Conservation (phyloP, 768 basidiomycete genomes). For the Xerocomus brunneocitrinus region DNA sequence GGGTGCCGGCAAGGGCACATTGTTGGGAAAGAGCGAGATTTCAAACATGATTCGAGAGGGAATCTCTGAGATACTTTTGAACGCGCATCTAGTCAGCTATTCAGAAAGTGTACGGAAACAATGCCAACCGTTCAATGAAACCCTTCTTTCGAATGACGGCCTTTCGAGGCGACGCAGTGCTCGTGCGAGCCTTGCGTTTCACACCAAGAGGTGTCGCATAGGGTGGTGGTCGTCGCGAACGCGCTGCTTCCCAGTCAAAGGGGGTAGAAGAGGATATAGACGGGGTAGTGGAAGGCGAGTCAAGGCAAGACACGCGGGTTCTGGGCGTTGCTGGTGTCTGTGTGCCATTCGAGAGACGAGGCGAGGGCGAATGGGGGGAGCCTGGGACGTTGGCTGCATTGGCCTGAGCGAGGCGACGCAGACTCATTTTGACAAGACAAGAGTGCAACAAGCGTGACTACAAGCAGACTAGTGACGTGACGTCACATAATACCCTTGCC, state of each 20-base stretch:
- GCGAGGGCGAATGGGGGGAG: conserved; percentile 41
- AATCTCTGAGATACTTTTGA: conserved; percentile 51
- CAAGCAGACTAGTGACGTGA: conserved; percentile 17
- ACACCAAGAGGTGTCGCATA: conserved; percentile 57
- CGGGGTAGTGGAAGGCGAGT: conserved; percentile 61
- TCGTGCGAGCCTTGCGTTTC: conserved; percentile 42
- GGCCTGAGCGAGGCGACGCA: conserved; percentile 54
- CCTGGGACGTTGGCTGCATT: conserved; percentile 35
- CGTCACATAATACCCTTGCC: conserved; percentile 22
- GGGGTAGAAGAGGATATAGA: conserved; percentile 73
- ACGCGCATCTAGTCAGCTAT: conserved; percentile 12
- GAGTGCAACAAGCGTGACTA: conserved; percentile 18
- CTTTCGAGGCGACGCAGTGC: conserved; percentile 41
- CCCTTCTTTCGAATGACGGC: conserved; percentile 59
- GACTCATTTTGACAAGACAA: conserved; percentile 37
- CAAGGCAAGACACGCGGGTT: conserved; percentile 47
- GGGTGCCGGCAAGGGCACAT: conserved; percentile 66
- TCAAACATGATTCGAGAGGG: conserved; percentile 75
- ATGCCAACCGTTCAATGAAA: conserved; percentile 52
- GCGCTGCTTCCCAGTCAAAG: conserved; percentile 86
- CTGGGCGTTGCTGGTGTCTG: conserved; percentile 44
- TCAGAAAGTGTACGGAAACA: conserved; percentile 3
- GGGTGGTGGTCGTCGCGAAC: conserved; percentile 65
- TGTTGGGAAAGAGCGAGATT: conserved; percentile 78
- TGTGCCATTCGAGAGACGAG: conserved; percentile 27